Conservation (phyloP, 2,329 filamentous ascomycete species). For the Rosellinia necatrix region DNA sequence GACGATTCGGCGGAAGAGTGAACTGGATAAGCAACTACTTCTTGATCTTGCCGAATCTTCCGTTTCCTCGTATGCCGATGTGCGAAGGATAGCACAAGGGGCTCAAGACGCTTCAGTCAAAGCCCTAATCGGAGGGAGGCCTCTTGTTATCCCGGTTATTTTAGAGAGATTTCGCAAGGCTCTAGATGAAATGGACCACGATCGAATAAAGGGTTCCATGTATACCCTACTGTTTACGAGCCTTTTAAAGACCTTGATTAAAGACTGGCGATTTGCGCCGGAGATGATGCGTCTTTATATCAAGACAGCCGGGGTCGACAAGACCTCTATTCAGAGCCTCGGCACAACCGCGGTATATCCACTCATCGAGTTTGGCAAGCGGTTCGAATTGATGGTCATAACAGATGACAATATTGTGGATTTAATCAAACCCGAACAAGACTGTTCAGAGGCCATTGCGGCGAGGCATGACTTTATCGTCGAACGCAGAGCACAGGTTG, state of each 20-base stretch:
- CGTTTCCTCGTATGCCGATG: constrained; percentile 91
- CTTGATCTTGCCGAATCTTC: constrained; percentile 88
- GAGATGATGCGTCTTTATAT: constrained; percentile 90
- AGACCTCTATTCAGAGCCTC: constrained; percentile 90
- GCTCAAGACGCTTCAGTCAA: constrained; percentile 93
- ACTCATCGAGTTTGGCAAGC: constrained; percentile 88
- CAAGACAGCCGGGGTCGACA: constrained; percentile 85
- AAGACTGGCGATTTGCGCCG: constrained; percentile 94
- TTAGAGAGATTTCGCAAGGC: constrained; percentile 78
- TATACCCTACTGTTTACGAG: constrained; percentile 90
- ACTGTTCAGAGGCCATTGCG: constrained; percentile 65
- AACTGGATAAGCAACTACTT: constrained; percentile 84
- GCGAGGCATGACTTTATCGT: constrained; percentile 75
- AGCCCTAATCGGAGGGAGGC: constrained; percentile 83
- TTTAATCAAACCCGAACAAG: constrained; percentile 69
- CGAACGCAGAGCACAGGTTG: constrained; percentile 75
- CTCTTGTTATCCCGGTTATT: constrained; percentile 87
- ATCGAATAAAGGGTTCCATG: constrained; percentile 91
- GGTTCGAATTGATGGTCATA: constrained; percentile 84
- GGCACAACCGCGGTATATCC: constrained; percentile 81
- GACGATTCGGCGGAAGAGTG: constrained; percentile 81
- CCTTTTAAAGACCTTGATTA: constrained; percentile 81
- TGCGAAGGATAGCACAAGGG: constrained; percentile 89
- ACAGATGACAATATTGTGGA: constrained; percentile 73
- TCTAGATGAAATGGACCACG: constrained; percentile 79